Evolutionary conservation across 306 rosid genomes (phyloP).

Genomic region (Cucumis hystrix): DNA sequence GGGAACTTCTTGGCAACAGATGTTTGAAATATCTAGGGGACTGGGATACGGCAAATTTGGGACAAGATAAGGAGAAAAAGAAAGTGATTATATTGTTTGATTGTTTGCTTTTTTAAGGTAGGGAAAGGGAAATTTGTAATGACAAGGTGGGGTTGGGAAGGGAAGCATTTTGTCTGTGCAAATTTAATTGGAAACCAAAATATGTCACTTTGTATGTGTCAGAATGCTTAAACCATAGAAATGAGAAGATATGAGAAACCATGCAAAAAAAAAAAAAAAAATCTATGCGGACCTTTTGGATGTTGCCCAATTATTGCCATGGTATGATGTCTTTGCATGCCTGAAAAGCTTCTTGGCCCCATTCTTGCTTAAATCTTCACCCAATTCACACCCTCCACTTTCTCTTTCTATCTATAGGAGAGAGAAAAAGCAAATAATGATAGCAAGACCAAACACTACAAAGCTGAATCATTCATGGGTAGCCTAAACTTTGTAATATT

Average conservation of each 20-base stretch:
- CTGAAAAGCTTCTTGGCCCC: not conserved
- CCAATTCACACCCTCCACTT: constrained; percentile 2
- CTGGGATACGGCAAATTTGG: not conserved
- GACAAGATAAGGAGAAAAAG: not conserved
- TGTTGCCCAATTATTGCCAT: not conserved
- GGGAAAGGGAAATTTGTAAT: not conserved
- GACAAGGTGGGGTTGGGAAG: not conserved
- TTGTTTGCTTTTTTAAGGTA: not conserved
- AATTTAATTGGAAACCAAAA: not conserved
- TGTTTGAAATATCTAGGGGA: not conserved
- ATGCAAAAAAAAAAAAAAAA: not conserved
- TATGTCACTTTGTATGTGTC: not conserved
- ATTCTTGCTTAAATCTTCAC: not conserved
- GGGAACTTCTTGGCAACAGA: not conserved
- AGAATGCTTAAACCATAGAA: not conserved
- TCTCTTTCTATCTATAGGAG: not conserved
- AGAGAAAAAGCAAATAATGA: not conserved
- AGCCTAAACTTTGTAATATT: not conserved
- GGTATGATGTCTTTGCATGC: constrained; percentile 6
- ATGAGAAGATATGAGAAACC: not conserved
- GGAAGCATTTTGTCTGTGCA: not conserved
- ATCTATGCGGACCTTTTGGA: not conserved
- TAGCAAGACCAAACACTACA: not conserved
- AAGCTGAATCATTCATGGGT: constrained; percentile 1
- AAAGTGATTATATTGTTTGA: not conserved